Percentiles rank a stretch among this genome's conserved stretches.
Evolutionary conservation across 495 filamentous ascomycete species (phyloP).

Genomic region (Aspergillus ostianus): DNA sequence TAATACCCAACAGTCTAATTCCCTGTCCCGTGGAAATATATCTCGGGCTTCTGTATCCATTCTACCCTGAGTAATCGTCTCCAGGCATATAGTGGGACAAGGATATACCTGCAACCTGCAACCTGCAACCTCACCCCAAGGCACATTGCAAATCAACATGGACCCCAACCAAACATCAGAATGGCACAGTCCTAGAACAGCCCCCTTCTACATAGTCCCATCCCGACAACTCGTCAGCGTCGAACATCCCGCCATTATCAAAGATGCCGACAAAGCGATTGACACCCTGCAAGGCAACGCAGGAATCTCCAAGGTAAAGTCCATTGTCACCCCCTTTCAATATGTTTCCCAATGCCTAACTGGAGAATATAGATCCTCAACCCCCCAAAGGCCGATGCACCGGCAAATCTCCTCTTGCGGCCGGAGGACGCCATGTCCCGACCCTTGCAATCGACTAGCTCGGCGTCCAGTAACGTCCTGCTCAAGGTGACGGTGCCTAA

Average conservation of each 20-base stretch:
- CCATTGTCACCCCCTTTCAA: background rate
- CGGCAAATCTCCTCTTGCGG: conserved; percentile 62
- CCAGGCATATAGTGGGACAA: too few species aligned
- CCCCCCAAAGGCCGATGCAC: conserved; percentile 34
- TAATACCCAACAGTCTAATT: background rate
- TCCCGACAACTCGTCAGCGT: conserved; percentile 65
- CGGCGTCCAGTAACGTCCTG: conserved; percentile 73
- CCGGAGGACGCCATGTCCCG: conserved; percentile 75
- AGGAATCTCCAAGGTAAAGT: conserved; percentile 62
- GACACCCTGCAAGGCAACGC: conserved; percentile 69
- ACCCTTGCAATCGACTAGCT: conserved; percentile 68
- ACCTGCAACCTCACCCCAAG: too few species aligned
- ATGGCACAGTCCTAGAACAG: conserved; percentile 29
- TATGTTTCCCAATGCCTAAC: conserved; percentile 13
- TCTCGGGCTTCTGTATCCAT: background rate
- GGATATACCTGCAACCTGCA: too few species aligned
- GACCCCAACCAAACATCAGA: conserved; percentile 17
- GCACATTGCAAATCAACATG: background rate
- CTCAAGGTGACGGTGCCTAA: conserved; percentile 86
- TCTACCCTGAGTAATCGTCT: too few species aligned
- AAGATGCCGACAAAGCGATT: conserved; percentile 78
- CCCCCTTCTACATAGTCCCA: conserved; percentile 61
- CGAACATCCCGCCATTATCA: conserved; percentile 85
- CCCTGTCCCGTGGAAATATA: background rate
- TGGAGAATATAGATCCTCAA: conserved; percentile 38